phyloP scores from a whole-genome alignment of 2,329 filamentous ascomycete genomes.

The Scedosporium apiospermum region DNA sequence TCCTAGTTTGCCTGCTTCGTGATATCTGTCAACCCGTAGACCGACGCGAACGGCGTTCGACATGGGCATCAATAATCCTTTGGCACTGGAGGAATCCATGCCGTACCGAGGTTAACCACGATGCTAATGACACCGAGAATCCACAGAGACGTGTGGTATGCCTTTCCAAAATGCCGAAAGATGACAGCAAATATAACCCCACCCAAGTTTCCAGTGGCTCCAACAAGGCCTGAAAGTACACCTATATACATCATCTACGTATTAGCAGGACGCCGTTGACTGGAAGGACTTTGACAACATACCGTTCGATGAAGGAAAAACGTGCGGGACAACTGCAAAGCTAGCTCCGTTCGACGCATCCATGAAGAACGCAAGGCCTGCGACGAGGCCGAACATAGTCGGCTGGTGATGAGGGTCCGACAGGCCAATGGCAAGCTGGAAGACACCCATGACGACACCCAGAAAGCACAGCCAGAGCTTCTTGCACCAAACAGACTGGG shows the following conservation, averaged over 20 bases:
- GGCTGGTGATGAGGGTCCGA: slow-evolving; percentile 51
- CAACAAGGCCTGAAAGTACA: slow-evolving; percentile 66
- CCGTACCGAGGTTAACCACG: slow-evolving; percentile 55
- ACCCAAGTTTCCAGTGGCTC: slow-evolving; percentile 74
- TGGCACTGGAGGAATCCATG: slow-evolving; percentile 45
- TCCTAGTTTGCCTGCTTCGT: too few species aligned
- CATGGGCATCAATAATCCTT: slow-evolving; percentile 14
- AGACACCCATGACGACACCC: slow-evolving; percentile 50
- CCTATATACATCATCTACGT: not conserved
- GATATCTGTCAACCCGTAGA: too few species aligned
- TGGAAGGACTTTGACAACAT: not conserved
- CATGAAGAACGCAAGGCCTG: slow-evolving; percentile 70
- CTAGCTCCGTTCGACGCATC: slow-evolving; percentile 81
- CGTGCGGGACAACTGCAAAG: slow-evolving; percentile 79
- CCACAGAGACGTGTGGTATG: slow-evolving; percentile 67
- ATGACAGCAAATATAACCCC: slow-evolving; percentile 72
- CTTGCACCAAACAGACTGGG: slow-evolving; percentile 24
- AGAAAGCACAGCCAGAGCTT: slow-evolving; percentile 46
- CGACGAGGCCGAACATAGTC: slow-evolving; percentile 68
- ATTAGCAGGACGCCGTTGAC: slow-evolving; percentile 37
- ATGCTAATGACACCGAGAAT: slow-evolving; percentile 73
- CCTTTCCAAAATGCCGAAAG: slow-evolving; percentile 65
- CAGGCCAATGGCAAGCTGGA: slow-evolving; percentile 53
- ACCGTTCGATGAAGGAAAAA: slow-evolving; percentile 75
- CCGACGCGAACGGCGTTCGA: too few species aligned